Base-by-base conservation (phyloP, 2,329 filamentous ascomycete species). In the Clathrospora elynae region DNA sequence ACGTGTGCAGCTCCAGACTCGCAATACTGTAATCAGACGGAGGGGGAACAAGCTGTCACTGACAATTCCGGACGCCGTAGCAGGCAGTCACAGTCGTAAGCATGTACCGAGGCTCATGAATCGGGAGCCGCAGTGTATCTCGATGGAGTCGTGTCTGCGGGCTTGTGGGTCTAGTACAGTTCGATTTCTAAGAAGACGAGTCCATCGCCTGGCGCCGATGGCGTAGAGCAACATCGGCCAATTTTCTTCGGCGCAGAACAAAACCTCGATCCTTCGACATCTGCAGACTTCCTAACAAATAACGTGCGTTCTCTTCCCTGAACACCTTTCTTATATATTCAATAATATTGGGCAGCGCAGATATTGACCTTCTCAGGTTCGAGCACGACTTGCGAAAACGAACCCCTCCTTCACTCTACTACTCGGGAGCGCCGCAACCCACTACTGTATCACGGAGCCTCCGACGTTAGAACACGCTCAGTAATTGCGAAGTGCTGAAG, bases 111-210 rank as follows among this genome's bases (percentile, higher is more conserved):
- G 49, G 57, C 49, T 38, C 40, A 49, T 25, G 42, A 57, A 40
- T 45, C 48, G 39, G 41, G 33, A 28, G 42, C 11, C 18, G 39
- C 29, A 30, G 32, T 7, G 19, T 30, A 28, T 39, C 26, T 41
- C 26, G 45, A 18, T 30, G 38, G 20, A 26, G 11, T 36, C 28
- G 49, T 49, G 54, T 50, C 53, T 51, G 44, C 29, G 14, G 42
- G 41, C 46, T 43, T 39, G 35, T 32, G 42, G 49, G 51, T 51
- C 54, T 57, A 57, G 54, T 49, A 52, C 49, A 41, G 29, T 42
- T 47, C 31, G 53, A 61, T 60, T 54, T 53, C 47, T 51, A 58
- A 59, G 56, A 55, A 36, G 45, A 42, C 42, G 19, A 49, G 42
- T 30, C 35, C 28, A 49, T 30, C 36, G 29, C 35, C 34, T 25